phyloP scores from a whole-genome alignment of 208 protist genomes.

The Leishmania arabica region DNA sequence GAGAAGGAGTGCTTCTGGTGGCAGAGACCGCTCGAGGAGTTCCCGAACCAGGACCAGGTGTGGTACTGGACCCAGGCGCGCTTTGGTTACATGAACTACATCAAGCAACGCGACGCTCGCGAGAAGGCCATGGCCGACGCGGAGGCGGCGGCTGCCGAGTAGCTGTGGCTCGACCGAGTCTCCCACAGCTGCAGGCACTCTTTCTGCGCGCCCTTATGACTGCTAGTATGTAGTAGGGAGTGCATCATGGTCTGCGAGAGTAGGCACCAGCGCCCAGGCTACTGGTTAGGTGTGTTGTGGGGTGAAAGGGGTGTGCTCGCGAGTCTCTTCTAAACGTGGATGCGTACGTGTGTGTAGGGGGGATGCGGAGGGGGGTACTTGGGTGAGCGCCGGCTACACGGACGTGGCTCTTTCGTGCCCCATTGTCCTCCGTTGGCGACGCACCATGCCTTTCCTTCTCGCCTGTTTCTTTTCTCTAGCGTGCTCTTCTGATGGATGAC shows the following conservation, averaged over 20 bases:
- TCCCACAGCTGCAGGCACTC: background rate
- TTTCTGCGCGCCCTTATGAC: background rate
- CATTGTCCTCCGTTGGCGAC: background rate
- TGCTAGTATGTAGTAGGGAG: background rate
- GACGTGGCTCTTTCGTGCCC: background rate
- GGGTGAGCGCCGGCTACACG: background rate
- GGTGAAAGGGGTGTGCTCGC: too few relatives aligned
- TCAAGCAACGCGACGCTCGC: slow-evolving; percentile 73
- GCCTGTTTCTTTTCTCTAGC: background rate
- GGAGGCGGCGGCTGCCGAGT: slow-evolving; percentile 12
- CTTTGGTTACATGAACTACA: slow-evolving; percentile 85
- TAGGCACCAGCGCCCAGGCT: background rate
- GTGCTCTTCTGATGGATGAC: background rate
- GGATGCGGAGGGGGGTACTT: background rate
- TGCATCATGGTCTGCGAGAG: background rate
- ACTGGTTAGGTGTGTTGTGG: background rate
- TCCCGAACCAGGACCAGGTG: slow-evolving; percentile 82
- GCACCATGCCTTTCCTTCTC: background rate
- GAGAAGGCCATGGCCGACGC: slow-evolving; percentile 61
- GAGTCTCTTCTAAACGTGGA: background rate
- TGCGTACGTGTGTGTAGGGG: background rate
- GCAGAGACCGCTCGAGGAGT: slow-evolving; percentile 86
- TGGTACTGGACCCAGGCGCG: slow-evolving; percentile 79
- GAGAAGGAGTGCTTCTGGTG: slow-evolving; percentile 81
- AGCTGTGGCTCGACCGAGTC: background rate